phyloP scores from a whole-genome alignment of 2,329 filamentous ascomycete species.

The Endothia cerciana region DNA sequence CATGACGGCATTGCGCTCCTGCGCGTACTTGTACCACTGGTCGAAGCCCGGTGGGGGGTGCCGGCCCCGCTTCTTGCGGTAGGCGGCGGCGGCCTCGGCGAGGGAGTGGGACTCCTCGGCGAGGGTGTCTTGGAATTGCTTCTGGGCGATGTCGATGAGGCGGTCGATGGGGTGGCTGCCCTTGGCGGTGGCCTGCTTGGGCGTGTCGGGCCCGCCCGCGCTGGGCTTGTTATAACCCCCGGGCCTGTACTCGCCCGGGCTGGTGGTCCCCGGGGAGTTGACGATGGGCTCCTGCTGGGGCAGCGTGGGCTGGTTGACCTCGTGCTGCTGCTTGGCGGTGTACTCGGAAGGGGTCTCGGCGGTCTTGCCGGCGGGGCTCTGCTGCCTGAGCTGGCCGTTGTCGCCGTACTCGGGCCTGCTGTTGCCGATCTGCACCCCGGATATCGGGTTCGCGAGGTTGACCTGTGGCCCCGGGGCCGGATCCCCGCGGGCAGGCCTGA shows the following conservation, averaged over 20 bases:
- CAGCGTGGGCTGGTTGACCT: slow-evolving; percentile 19
- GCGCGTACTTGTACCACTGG: slow-evolving; percentile 60
- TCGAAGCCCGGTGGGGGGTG: slow-evolving; percentile 69
- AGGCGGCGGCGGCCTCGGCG: slow-evolving; percentile 56
- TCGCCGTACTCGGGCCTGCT: slow-evolving; percentile 6
- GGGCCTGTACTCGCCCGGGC: slow-evolving; percentile 11
- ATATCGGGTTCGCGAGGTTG: not conserved
- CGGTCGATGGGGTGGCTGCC: slow-evolving; percentile 52
- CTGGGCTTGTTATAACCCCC: too few relatives aligned
- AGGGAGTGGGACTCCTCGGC: slow-evolving; percentile 52
- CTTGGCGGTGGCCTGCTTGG: slow-evolving; percentile 6
- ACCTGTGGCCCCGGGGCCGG: slow-evolving; percentile 4
- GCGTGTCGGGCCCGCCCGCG: slow-evolving; percentile 7
- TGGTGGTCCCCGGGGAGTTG: slow-evolving; percentile 2
- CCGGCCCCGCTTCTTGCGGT: slow-evolving; percentile 59
- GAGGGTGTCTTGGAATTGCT: slow-evolving; percentile 47
- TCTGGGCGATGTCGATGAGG: slow-evolving; percentile 52
- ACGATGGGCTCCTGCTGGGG: slow-evolving; percentile 23
- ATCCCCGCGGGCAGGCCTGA: slow-evolving; percentile 9
- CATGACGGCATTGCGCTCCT: slow-evolving; percentile 55
- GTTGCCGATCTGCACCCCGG: slow-evolving; percentile 1
- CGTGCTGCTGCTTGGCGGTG: slow-evolving; percentile 24
- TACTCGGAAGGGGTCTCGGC: slow-evolving; percentile 18
- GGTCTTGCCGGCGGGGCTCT: slow-evolving; percentile 24
- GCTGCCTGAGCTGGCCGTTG: slow-evolving; percentile 18